phyloP scores from a whole-genome alignment of 2,329 filamentous ascomycete genomes.

The Chaetomium sp. region DNA sequence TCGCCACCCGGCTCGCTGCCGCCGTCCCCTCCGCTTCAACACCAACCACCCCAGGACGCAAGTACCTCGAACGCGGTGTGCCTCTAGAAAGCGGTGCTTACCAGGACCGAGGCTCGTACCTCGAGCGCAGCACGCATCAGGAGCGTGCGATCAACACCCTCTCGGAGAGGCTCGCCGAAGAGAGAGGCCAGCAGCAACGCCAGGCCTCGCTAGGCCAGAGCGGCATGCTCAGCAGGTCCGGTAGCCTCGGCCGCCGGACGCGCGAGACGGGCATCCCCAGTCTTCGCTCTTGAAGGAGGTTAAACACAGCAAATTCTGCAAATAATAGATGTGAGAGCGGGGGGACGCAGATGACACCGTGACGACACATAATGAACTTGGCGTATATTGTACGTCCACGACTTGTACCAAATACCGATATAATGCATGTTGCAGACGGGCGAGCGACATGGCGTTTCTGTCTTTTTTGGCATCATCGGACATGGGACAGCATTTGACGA shows the following conservation, averaged over 20 bases:
- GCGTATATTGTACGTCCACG: slow-evolving; percentile 1
- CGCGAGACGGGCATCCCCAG: slow-evolving; percentile 20
- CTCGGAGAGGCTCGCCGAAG: slow-evolving; percentile 45
- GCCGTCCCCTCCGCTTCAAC: slow-evolving; percentile 44
- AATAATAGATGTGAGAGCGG: not conserved
- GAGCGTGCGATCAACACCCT: slow-evolving; percentile 35
- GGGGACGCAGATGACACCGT: not conserved
- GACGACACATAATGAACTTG: slow-evolving; percentile 2
- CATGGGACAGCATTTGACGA: slow-evolving; percentile 4
- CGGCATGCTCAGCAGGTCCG: slow-evolving; percentile 47
- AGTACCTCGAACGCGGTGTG: slow-evolving; percentile 50
- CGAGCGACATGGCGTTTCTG: not conserved
- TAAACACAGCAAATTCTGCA: not conserved
- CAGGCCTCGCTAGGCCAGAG: slow-evolving; percentile 50
- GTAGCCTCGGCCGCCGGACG: slow-evolving; percentile 43
- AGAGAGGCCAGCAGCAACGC: slow-evolving; percentile 47
- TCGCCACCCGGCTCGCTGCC: slow-evolving; percentile 51
- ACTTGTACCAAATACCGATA: slow-evolving; percentile 18
- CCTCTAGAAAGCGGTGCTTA: slow-evolving; percentile 4
- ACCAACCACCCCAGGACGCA: slow-evolving; percentile 44
- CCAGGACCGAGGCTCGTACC: slow-evolving; percentile 12
- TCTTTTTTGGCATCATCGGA: slow-evolving; percentile 10
- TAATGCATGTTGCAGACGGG: not conserved
- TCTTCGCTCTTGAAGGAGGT: slow-evolving; percentile 11
- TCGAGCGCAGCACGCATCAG: slow-evolving; percentile 11